Percentiles rank a stretch among this genome's conserved stretches.
These are phyloP conservation scores for Ophiocordyceps unilateralis DNA, from an alignment of 2,329 filamentous ascomycete genomes.

Conservation along the genomic window DNA sequence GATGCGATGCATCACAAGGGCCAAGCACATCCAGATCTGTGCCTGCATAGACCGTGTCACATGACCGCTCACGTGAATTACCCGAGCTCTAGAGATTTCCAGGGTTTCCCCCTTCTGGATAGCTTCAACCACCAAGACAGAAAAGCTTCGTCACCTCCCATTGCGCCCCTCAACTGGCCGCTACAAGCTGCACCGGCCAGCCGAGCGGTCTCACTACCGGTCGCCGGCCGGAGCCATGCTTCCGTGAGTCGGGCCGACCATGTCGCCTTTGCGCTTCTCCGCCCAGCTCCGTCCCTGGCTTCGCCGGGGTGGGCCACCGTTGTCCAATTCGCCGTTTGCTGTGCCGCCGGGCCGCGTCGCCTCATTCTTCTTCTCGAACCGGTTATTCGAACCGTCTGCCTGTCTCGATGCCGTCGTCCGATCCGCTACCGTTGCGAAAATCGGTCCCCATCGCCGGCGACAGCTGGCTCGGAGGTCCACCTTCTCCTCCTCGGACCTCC, in stretches of 20 bases:
- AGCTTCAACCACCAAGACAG: background rate
- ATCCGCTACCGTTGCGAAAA: constrained; percentile 6
- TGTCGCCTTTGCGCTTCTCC: constrained; percentile 12
- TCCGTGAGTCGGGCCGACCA: background rate
- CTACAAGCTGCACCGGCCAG: background rate
- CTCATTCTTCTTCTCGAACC: constrained; percentile 16
- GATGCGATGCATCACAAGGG: no score
- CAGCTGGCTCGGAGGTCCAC: constrained; percentile 12
- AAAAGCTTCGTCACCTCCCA: no score
- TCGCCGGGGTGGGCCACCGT: constrained; percentile 4
- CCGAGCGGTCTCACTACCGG: background rate
- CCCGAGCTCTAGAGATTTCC: background rate
- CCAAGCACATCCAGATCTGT: no score
- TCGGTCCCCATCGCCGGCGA: constrained; percentile 18
- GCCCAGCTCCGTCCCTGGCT: constrained; percentile 1
- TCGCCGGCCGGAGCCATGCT: background rate
- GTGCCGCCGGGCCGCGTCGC: constrained; percentile 5
- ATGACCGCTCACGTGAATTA: background rate
- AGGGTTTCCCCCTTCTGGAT: no score
- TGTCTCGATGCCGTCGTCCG: constrained; percentile 17
- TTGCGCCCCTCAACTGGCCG: background rate
- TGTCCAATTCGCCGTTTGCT: constrained; percentile 14
- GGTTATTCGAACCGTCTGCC: constrained; percentile 17
- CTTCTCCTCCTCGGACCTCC: constrained; percentile 13
- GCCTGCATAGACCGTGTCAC: no score